Evolutionary conservation across 345 rosid species (phyloP).

Genomic region (Eucalyptus cloeziana): DNA sequence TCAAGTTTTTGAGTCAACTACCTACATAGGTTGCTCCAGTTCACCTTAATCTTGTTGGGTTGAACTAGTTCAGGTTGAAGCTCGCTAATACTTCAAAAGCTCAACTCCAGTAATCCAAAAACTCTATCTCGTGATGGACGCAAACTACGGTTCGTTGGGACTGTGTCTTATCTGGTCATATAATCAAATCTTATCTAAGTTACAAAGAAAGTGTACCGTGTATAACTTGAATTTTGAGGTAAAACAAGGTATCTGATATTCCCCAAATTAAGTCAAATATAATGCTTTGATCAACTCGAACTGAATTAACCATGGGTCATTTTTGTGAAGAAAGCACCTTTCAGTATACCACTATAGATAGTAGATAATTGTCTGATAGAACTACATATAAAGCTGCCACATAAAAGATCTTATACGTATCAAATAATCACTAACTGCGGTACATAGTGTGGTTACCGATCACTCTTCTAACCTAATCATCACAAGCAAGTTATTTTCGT

Average conservation of each 20-base stretch:
- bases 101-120: background rate
- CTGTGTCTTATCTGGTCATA: background rate
- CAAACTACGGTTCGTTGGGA: background rate
- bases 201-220: background rate
- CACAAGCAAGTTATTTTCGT: background rate
- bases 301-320: background rate
- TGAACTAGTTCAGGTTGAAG: background rate
- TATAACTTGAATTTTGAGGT: background rate
- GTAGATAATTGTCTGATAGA: background rate
- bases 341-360: background rate
- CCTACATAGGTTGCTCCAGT: background rate
- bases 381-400: background rate
- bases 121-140: background rate
- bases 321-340: background rate
- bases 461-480: background rate
- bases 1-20: background rate
- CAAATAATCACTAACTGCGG: background rate
- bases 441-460: background rate
- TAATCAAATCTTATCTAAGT: background rate
- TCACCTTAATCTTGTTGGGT: background rate
- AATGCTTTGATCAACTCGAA: background rate
- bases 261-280: background rate
- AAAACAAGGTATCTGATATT: background rate
- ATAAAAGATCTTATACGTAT: background rate
- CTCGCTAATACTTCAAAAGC: background rate